A percentile compares a stretch with the other conserved stretches of the same genome.
Evolutionary conservation across 768 basidiomycete genomes (phyloP).

Genomic region (Mycena latifolia): DNA sequence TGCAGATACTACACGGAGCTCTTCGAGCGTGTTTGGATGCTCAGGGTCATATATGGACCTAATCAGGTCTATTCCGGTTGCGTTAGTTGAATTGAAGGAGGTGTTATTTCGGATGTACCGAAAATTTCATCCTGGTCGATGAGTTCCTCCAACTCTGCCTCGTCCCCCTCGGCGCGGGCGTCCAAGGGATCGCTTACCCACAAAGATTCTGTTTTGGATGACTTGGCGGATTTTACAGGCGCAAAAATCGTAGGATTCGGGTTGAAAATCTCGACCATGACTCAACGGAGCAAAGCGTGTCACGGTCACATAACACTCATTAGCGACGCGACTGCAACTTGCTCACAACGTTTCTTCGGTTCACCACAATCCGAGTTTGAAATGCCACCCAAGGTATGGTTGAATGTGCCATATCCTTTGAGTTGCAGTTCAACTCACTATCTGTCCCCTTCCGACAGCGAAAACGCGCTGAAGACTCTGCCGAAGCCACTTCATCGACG

Average conservation of each 20-base stretch:
- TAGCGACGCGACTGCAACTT: not conserved
- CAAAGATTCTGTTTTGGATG: slow-evolving; percentile 61
- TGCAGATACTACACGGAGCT: slow-evolving; percentile 93
- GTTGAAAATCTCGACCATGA: slow-evolving; percentile 81
- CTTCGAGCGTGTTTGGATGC: slow-evolving; percentile 93
- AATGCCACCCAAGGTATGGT: slow-evolving; percentile 55
- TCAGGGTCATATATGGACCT: slow-evolving; percentile 95
- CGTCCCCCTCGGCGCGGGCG: slow-evolving; percentile 63
- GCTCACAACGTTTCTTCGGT: not conserved
- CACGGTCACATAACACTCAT: slow-evolving; percentile 12
- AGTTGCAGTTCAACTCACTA: slow-evolving; percentile 5
- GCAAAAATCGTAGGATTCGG: slow-evolving; percentile 90
- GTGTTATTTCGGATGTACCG: slow-evolving; percentile 61
- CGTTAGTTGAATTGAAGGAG: not conserved
- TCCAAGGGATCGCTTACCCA: slow-evolving; percentile 68
- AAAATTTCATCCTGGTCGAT: slow-evolving; percentile 96
- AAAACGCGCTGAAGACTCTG: slow-evolving; percentile 64
- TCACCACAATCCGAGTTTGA: slow-evolving; percentile 15
- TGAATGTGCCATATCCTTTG: not conserved
- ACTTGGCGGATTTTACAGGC: slow-evolving; percentile 52
- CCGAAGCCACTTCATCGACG: slow-evolving; percentile 50
- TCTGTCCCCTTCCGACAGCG: slow-evolving; percentile 54
- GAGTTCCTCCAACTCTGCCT: slow-evolving; percentile 58
- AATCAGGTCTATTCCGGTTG: slow-evolving; percentile 79
- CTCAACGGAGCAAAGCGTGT: slow-evolving; percentile 19